These are phyloP conservation scores for Phellopilus nigrolimitatus DNA, from an alignment of 1,284 basidiomycete genomes.

Conservation along the genomic window DNA sequence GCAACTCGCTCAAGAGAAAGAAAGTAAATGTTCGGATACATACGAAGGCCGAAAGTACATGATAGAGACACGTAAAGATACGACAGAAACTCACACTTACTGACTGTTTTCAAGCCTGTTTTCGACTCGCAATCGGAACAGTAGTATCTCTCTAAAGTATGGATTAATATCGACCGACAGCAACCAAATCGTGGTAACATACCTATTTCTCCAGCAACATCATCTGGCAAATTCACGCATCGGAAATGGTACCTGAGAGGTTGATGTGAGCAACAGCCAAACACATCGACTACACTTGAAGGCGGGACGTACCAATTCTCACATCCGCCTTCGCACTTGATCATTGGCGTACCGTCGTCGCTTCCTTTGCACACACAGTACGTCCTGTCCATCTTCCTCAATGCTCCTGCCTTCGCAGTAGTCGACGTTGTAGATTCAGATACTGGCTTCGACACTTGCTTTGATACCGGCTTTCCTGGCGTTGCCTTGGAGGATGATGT, in stretches of 20 bases:
- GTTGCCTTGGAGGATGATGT: too few relatives aligned
- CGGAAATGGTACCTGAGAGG: constrained; percentile 68
- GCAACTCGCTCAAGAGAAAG: constrained; percentile 10
- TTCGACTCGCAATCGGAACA: constrained; percentile 62
- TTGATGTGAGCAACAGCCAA: constrained; percentile 4
- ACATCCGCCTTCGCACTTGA: constrained; percentile 61
- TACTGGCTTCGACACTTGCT: background rate
- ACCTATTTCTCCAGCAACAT: constrained; percentile 73
- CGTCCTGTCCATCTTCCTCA: constrained; percentile 27
- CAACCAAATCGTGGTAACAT: constrained; percentile 32
- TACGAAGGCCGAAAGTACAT: constrained; percentile 17
- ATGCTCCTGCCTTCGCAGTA: background rate
- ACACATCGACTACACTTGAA: background rate
- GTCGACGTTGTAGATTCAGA: constrained; percentile 1
- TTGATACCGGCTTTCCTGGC: too few relatives aligned
- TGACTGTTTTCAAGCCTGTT: constrained; percentile 63
- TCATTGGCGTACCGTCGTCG: constrained; percentile 80
- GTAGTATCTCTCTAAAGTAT: constrained; percentile 55
- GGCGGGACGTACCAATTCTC: constrained; percentile 60
- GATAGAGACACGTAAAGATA: constrained; percentile 20
- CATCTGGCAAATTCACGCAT: constrained; percentile 55
- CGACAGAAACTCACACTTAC: constrained; percentile 59
- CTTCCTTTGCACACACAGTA: constrained; percentile 58
- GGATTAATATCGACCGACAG: constrained; percentile 17
- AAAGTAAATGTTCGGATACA: constrained; percentile 14